A percentile compares a stretch with the other conserved stretches of the same genome.
phyloP scores from a whole-genome alignment of 2,329 filamentous ascomycete species.

The Canariomyces notabilis region DNA sequence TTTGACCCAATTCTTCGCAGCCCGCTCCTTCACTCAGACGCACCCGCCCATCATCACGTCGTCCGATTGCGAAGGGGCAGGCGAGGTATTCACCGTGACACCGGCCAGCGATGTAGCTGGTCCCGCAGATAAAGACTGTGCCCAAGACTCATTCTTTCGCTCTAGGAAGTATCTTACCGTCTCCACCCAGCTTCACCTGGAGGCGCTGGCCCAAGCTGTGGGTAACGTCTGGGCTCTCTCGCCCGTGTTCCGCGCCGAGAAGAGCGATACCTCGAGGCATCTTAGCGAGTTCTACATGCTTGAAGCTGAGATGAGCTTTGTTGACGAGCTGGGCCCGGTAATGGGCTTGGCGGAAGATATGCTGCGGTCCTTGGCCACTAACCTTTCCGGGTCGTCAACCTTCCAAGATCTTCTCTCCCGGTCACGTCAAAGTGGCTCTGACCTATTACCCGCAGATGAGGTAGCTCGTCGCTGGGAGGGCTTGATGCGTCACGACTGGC shows the following conservation, averaged over 20 bases:
- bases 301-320: slow-evolving; percentile 83
- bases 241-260: slow-evolving; percentile 89
- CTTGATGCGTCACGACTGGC: slow-evolving; percentile 60
- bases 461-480: slow-evolving; percentile 69
- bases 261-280: slow-evolving; percentile 88
- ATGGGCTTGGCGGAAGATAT: slow-evolving; percentile 79
- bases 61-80: slow-evolving; percentile 93
- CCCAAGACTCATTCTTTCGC: slow-evolving; percentile 65
- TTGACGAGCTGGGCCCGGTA: slow-evolving; percentile 61
- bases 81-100: slow-evolving; percentile 78
- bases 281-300: slow-evolving; percentile 99
- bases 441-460: slow-evolving; percentile 41
- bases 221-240: slow-evolving; percentile 92
- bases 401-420: slow-evolving; percentile 39
- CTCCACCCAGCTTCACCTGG: slow-evolving; percentile 88
- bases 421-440: slow-evolving; percentile 26
- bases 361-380: slow-evolving; percentile 50
- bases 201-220: slow-evolving; percentile 82
- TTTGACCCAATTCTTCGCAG: slow-evolving; percentile 69
- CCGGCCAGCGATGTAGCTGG: slow-evolving; percentile 32
- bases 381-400: slow-evolving; percentile 38
- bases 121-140: slow-evolving; percentile 31
- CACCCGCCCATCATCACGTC: slow-evolving; percentile 94
- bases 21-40: slow-evolving; percentile 69
- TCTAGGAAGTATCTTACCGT: slow-evolving; percentile 92